Percentiles rank a stretch among this genome's conserved stretches.
Evolutionary conservation across 495 filamentous ascomycete genomes (phyloP).

Genomic region (Parathielavia appendiculata): DNA sequence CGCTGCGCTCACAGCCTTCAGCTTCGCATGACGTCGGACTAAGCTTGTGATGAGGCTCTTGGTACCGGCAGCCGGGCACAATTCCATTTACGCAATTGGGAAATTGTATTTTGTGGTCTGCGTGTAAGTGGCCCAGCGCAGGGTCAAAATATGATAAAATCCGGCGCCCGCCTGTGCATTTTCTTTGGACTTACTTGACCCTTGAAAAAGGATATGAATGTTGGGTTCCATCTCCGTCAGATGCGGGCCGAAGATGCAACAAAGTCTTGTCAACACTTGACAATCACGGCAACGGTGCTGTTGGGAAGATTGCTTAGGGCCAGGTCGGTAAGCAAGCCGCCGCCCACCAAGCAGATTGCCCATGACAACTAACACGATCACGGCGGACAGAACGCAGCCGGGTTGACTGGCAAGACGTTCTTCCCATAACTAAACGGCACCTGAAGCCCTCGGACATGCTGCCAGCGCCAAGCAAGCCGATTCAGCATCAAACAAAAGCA

Average conservation of each 20-base stretch:
- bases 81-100: slow-evolving; percentile 9
- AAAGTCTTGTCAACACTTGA: background rate
- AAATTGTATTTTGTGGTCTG: slow-evolving; percentile 2
- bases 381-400: background rate
- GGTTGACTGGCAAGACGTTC: background rate
- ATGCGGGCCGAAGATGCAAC: background rate
- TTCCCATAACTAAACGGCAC: background rate
- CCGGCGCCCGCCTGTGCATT: background rate
- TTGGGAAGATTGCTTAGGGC: background rate
- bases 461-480: background rate
- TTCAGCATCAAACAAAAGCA: background rate
- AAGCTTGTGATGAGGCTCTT: slow-evolving; percentile 4
- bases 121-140: slow-evolving; percentile 7
- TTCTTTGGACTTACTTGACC: background rate
- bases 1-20: no score
- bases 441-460: background rate
- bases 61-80: background rate
- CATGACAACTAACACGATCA: background rate
- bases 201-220: background rate
- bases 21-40: slow-evolving; percentile 10
- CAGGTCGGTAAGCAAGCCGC: background rate
- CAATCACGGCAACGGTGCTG: no score
- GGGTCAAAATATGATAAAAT: background rate
- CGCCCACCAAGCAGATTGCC: background rate
- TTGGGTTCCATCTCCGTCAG: background rate